These are phyloP conservation scores for Pulveroboletus frians DNA, from an alignment of 768 basidiomycete genomes.

Conservation along the genomic window DNA sequence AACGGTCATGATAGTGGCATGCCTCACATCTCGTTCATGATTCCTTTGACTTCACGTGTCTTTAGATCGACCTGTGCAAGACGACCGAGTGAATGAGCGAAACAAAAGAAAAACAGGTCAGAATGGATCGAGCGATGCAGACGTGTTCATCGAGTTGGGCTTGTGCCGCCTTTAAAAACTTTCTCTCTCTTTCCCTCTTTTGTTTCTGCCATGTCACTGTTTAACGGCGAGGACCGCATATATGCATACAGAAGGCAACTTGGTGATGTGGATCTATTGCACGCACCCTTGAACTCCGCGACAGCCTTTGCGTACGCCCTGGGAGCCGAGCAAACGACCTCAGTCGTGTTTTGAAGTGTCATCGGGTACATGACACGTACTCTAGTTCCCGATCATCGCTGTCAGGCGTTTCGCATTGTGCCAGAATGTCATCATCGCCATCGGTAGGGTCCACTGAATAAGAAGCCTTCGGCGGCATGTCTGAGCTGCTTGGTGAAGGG, in stretches of 20 bases:
- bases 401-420: constrained; percentile 14
- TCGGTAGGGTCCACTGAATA: constrained; percentile 7
- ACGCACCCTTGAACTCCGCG: constrained; percentile 30
- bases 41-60: constrained; percentile 11
- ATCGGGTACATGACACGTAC: constrained; percentile 5
- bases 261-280: neutral
- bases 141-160: constrained; percentile 28
- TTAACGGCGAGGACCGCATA: neutral
- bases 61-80: constrained; percentile 21
- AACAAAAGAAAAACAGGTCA: neutral
- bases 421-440: constrained; percentile 13
- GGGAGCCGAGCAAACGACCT: neutral
- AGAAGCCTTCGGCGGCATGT: constrained; percentile 14
- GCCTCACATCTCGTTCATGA: constrained; percentile 25
- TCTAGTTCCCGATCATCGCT: constrained; percentile 28
- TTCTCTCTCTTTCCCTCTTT: constrained; percentile 21
- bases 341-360: neutral
- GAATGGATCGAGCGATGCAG: neutral
- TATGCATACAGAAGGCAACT: neutral
- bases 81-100: neutral
- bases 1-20: constrained; percentile 4
- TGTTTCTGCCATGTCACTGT: constrained; percentile 32
- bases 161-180: constrained; percentile 18
- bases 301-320: constrained; percentile 30
- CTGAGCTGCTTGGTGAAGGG: neutral